Percentiles rank a stretch among this genome's conserved stretches.
Evolutionary conservation across 2,329 filamentous ascomycete genomes (phyloP).

Genomic region (Capronia americana): DNA sequence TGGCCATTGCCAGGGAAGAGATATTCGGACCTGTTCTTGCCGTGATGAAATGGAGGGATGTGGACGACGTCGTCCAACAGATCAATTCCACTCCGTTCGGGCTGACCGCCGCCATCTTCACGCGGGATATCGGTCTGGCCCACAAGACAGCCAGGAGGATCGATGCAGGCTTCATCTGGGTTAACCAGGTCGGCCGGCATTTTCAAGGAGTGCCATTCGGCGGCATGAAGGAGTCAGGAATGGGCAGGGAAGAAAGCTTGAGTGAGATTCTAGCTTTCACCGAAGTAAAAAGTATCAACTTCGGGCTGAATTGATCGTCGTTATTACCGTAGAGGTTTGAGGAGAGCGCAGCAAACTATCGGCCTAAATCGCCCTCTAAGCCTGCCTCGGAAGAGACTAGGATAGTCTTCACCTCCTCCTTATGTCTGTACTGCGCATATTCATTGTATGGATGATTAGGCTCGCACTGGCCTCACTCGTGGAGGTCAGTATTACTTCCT

Average conservation of each 20-base stretch:
- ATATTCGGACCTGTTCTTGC: conserved; percentile 30
- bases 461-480: too few species aligned
- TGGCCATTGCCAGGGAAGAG: conserved; percentile 29
- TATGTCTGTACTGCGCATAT: too few species aligned
- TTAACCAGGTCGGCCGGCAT: conserved; percentile 20
- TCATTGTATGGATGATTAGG: too few species aligned
- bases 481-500: too few species aligned
- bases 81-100: conserved; percentile 14
- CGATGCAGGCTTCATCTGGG: conserved; percentile 17
- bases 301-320: too few species aligned
- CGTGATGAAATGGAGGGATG: conserved; percentile 19
- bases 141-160: conserved; percentile 1
- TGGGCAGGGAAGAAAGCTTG: conserved; percentile 22
- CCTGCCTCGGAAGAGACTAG: too few species aligned
- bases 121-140: conserved; percentile 6
- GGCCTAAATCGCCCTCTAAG: too few species aligned
- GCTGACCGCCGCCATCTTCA: conserved; percentile 11
- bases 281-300: too few species aligned
- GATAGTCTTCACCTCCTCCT: too few species aligned
- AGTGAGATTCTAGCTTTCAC: too few species aligned
- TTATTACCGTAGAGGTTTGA: too few species aligned
- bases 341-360: too few species aligned
- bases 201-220: conserved; percentile 26
- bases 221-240: conserved; percentile 26
- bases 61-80: conserved; percentile 2